These are phyloP conservation scores for Paraphaeosphaeria sporulosa DNA, from an alignment of 2,329 filamentous ascomycete genomes.

Conservation along the genomic window DNA sequence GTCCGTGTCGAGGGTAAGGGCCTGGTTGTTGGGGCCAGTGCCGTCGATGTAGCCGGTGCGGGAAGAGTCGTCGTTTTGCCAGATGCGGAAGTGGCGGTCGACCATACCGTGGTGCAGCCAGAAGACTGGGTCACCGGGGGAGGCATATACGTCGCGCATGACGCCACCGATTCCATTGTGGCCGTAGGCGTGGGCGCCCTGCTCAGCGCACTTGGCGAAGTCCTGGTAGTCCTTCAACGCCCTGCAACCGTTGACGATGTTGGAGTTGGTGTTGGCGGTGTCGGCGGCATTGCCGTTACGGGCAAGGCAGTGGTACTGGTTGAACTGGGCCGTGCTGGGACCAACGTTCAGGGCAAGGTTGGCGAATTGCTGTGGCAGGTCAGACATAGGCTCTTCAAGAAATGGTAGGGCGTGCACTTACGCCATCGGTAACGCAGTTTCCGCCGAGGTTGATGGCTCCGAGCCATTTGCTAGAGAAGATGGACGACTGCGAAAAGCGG, in stretches of 20 bases:
- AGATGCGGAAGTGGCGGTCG: slow-evolving; percentile 60
- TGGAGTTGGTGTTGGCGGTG: slow-evolving; percentile 37
- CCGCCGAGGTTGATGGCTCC: slow-evolving; percentile 35
- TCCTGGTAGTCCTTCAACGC: slow-evolving; percentile 31
- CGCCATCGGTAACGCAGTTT: slow-evolving; percentile 42
- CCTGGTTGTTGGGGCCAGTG: slow-evolving; percentile 38
- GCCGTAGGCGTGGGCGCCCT: slow-evolving; percentile 43
- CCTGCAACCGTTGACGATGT: slow-evolving; percentile 41
- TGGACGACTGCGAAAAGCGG: slow-evolving; percentile 35
- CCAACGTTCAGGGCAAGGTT: slow-evolving; percentile 41
- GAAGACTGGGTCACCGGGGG: slow-evolving; percentile 52
- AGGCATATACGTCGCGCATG: slow-evolving; percentile 43
- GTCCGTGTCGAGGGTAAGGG: slow-evolving; percentile 36
- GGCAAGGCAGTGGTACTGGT: slow-evolving; percentile 41
- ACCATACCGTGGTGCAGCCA: slow-evolving; percentile 60
- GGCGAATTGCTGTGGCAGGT: slow-evolving; percentile 38
- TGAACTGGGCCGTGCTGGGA: slow-evolving; percentile 29
- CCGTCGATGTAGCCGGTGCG: slow-evolving; percentile 49
- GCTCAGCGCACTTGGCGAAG: slow-evolving; percentile 40
- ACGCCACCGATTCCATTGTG: slow-evolving; percentile 48
- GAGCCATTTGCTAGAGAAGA: slow-evolving; percentile 41
- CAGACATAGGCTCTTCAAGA: neutral
- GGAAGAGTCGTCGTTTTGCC: slow-evolving; percentile 50
- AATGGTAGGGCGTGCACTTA: slow-evolving; percentile 28
- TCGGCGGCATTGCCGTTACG: slow-evolving; percentile 35